Percentiles rank a stretch among this genome's conserved stretches.
These are phyloP conservation scores for Lactuca sativa DNA, from an alignment of 129 eudicot species.

Conservation along the genomic window DNA sequence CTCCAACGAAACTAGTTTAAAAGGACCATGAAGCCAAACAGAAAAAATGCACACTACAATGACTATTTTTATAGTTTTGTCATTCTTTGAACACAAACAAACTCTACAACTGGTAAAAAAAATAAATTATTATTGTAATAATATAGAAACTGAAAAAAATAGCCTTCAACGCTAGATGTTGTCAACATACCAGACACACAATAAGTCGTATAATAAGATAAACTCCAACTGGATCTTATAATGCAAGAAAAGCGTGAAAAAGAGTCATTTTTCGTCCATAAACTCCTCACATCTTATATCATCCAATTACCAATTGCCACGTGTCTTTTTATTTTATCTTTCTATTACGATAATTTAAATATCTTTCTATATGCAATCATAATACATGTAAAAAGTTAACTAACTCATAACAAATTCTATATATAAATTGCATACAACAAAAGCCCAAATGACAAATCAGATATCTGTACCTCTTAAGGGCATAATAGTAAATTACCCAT, in stretches of 20 bases:
- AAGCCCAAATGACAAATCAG: neutral
- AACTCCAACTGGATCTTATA: neutral
- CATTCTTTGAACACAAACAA: too few relatives aligned
- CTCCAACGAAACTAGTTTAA: too few relatives aligned
- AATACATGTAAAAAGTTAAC: slow-evolving; percentile 37
- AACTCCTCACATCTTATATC: neutral
- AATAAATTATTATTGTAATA: too few relatives aligned
- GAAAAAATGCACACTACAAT: too few relatives aligned
- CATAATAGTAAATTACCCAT: neutral
- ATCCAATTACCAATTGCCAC: neutral
- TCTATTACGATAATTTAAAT: slow-evolving; percentile 22
- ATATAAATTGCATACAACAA: slow-evolving; percentile 31
- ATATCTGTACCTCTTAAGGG: neutral
- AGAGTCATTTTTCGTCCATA: neutral
- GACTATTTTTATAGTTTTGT: too few relatives aligned
- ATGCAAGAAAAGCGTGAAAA: neutral
- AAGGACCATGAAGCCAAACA: too few relatives aligned
- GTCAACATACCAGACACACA: neutral
- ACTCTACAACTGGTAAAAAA: too few relatives aligned
- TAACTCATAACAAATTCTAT: slow-evolving; percentile 29
- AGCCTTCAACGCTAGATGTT: too few relatives aligned
- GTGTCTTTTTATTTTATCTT: slow-evolving; percentile 12
- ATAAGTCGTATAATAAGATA: neutral
- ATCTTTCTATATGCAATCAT: slow-evolving; percentile 26
- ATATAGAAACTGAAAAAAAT: too few relatives aligned